These are phyloP conservation scores for Raphanus sativus DNA, from an alignment of 345 rosid species.

Conservation along the genomic window DNA sequence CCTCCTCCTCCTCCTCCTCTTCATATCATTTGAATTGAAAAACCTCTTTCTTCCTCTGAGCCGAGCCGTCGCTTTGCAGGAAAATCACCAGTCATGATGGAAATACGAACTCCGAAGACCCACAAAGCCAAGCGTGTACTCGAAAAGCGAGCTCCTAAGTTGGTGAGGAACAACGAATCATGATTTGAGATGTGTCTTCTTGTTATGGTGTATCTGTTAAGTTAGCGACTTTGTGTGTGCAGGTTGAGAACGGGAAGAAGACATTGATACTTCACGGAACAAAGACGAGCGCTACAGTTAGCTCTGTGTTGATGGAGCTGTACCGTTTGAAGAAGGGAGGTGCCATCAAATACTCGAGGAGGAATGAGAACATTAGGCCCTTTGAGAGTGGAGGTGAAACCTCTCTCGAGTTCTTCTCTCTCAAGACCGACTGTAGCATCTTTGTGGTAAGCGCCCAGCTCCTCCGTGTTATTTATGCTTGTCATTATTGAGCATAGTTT, in stretches of 20 bases:
- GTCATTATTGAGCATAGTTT: background rate
- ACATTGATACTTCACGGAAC: constrained; percentile 92
- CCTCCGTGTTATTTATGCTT: background rate
- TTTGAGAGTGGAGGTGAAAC: constrained; percentile 94
- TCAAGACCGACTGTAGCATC: constrained; percentile 86
- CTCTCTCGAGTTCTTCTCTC: constrained; percentile 89
- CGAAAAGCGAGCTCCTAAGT: constrained; percentile 81
- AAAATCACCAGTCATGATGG: constrained; percentile 47
- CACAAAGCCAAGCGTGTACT: constrained; percentile 60
- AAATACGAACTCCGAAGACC: constrained; percentile 55
- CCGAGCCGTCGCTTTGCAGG: constrained; percentile 21
- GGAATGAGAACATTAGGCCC: constrained; percentile 89
- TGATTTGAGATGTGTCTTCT: background rate
- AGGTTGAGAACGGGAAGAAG: constrained; percentile 96
- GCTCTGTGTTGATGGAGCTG: constrained; percentile 64
- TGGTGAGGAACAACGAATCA: constrained; percentile 42
- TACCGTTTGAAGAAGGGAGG: constrained; percentile 73
- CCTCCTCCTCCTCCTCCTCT: background rate
- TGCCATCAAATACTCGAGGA: constrained; percentile 72
- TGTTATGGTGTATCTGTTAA: background rate
- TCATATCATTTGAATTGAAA: constrained; percentile 6
- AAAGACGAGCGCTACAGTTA: constrained; percentile 69
- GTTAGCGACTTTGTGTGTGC: background rate
- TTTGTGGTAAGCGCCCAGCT: constrained; percentile 60
- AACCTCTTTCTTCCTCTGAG: constrained; percentile 7